Base-by-base conservation (phyloP, 2,329 filamentous ascomycete genomes). In the Macroventuria anomochaeta region DNA sequence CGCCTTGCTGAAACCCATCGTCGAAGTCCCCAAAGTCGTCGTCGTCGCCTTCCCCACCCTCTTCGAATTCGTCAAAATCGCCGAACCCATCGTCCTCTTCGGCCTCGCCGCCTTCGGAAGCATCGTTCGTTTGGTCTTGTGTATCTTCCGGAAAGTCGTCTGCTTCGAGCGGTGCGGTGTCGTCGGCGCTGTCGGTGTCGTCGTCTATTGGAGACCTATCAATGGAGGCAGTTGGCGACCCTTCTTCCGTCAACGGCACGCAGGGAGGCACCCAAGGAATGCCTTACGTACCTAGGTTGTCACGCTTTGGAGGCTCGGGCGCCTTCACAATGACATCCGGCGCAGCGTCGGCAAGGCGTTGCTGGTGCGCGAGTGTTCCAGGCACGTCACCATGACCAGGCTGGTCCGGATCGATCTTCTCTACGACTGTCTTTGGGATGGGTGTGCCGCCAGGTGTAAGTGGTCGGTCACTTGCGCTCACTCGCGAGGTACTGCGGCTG, bases 31-130 rank as follows among this genome's bases (percentile, higher is more conserved):
- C 80, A 75, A 81, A 81, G 65, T 81, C 79, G 67, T 80, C 79
- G 67, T 80, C 78, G 31, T 60, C 59, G 38, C 70, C 78, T 34
- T 75, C 72, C 47, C 78, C 79, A 59, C 84, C 77, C 62, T 80
- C 76, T 66, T 81, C 80, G 68, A 87, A 85, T 57, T 87, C 82
- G 69, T 86, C 86, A 75, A 90, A 90, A 67, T 90, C 87, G 58
- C 61, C 65, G 71, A 86, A 85, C 62, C 88, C 88, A 74, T 91
- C 91, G 66, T 90, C 88, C 65, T 85, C 78, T 32, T 61, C 75
- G 38, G 74, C 72, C 62, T 73, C 69, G 21, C 70, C 73, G 62
- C 47, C 46, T 28, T 61, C 54, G 5, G 48, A 39, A 37, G 36
- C 49, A 31, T 61, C 47, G 23, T 66, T 49, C 47, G 37, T 31